Evolutionary conservation across 2,329 filamentous ascomycete species (phyloP), one percentile per base, ranked within the genome.

Genomic region (Atkinsonella texensis): DNA sequence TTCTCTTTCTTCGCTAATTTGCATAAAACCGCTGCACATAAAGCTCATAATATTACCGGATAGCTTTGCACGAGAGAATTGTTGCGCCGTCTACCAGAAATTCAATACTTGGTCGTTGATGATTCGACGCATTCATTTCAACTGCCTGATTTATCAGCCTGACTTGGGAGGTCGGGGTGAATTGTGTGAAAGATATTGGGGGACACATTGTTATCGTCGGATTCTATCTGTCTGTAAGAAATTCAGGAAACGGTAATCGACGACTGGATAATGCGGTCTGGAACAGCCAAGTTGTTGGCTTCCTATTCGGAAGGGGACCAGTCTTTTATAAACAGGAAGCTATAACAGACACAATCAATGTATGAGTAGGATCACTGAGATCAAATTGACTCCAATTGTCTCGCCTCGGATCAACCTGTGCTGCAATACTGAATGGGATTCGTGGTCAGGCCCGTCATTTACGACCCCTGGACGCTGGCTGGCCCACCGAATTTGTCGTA

Each of bases 161-260:
- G 28, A 7, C 12, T n/a, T 9, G 20, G 15, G 13, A 31, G 13
- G 17, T 13, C 11, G 33, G 18, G 9, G 12, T 18, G 9, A 11
- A 33, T 33, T 23, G 12, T 46, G 43, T 40, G 31, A 35, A 31
- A n/a, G 20, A 15, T 15, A 45, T 38, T 20, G 33, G 33, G 41
- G 8, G 44, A 6, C 38, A 11, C 2, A 28, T 45, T 45, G 31
- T 31, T 42, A 47, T n/a, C 17, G 10, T 23, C 28, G 28, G 28
- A 40, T 46, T 46, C 39, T n/a, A 42, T 39, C 41, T 28, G 35
- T 46, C 18, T 48, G 43, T 40, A 32, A 33, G 48, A 44, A 54
- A 49, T 49, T 52, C 52, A 52, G 52, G 49, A 54, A 54, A 52
- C 42, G 28, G 49, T 45, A 46, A 50, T 45, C 9, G 39, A 35